phyloP scores from a whole-genome alignment of 192 early-diverging fungal species.

The Phycomyces blakesleeanus region DNA sequence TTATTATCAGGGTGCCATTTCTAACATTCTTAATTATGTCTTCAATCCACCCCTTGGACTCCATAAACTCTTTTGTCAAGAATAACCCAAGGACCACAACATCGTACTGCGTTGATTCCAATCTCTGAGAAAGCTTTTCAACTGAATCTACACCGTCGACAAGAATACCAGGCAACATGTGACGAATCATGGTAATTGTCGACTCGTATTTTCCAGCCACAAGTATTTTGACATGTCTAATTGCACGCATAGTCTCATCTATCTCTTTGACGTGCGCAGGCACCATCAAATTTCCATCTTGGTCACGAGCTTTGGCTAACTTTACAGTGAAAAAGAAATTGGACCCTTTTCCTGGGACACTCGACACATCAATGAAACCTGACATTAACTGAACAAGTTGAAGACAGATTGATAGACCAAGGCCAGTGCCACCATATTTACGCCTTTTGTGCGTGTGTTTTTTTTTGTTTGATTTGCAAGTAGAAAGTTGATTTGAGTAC shows the following conservation, averaged over 20 bases:
- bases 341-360: conserved; percentile 41
- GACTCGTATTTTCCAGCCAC: conserved; percentile 13
- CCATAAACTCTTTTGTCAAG: conserved; percentile 14
- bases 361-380: conserved; percentile 46
- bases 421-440: conserved; percentile 59
- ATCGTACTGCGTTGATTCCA: conserved; percentile 7
- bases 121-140: conserved; percentile 5
- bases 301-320: conserved; percentile 24
- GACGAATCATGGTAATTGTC: conserved; percentile 21
- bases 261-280: conserved; percentile 3
- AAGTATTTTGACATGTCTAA: conserved; percentile 11
- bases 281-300: background rate
- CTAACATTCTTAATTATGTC: background rate
- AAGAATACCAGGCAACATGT: conserved; percentile 5
- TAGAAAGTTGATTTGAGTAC: background rate
- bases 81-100: conserved; percentile 27
- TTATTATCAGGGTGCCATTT: conserved; percentile 17
- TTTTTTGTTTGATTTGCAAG: background rate
- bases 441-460: conserved; percentile 31
- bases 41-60: conserved; percentile 8
- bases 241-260: background rate
- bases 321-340: conserved; percentile 47
- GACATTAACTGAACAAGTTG: conserved; percentile 61
- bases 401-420: conserved; percentile 59
- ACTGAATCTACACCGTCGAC: conserved; percentile 12